Evolutionary conservation across 75 land plant genomes (phyloP).

Genomic region (Sequoiadendron giganteum): DNA sequence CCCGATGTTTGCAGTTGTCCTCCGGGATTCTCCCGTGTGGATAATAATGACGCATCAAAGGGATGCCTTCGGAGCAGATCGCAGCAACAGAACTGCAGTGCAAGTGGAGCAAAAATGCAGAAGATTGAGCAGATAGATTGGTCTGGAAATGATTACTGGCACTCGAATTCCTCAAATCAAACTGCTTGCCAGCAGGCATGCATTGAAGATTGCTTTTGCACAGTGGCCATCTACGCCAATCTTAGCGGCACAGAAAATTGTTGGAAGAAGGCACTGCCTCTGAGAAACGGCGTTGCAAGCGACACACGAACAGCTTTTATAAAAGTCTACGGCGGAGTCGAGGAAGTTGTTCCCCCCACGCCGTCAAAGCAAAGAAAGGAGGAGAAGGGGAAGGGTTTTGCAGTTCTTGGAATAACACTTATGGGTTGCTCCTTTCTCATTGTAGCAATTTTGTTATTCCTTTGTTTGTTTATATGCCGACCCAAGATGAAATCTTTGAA

Average conservation of each 20-base stretch:
- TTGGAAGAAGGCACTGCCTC: background rate
- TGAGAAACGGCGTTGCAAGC: background rate
- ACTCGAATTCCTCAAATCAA: background rate
- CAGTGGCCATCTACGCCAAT: background rate
- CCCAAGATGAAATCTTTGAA: background rate
- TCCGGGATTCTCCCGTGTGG: background rate
- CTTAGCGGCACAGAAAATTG: background rate
- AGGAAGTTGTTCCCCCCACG: too few species aligned
- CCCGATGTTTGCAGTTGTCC: background rate
- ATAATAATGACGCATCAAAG: background rate
- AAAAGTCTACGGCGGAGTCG: background rate
- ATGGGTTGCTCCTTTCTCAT: background rate
- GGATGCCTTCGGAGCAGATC: background rate
- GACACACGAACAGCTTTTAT: background rate
- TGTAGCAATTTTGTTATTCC: background rate
- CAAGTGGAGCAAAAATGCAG: background rate
- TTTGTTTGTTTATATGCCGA: background rate
- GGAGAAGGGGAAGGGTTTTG: background rate
- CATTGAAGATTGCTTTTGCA: background rate
- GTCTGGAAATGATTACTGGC: background rate
- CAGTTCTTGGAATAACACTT: background rate
- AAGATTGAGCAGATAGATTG: background rate
- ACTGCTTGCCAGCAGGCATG: background rate
- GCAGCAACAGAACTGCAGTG: background rate
- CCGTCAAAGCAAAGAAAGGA: too few species aligned